These are phyloP conservation scores for Apodospora peruviana DNA, from an alignment of 495 filamentous ascomycete species.

Conservation along the genomic window DNA sequence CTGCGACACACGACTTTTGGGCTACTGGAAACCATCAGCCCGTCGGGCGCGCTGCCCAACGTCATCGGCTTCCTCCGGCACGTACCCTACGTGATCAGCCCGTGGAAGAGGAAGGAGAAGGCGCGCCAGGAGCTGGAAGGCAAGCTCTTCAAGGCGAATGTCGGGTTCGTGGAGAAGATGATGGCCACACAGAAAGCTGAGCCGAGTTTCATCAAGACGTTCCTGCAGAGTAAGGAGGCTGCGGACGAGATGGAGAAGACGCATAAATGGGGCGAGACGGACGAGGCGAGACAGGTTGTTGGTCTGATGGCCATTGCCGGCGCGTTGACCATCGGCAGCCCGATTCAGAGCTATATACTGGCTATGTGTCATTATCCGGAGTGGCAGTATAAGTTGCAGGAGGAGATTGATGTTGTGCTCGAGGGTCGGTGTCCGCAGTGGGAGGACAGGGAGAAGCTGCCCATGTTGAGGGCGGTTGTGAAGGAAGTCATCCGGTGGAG, in stretches of 20 bases:
- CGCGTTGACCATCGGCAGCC: slow-evolving; percentile 41
- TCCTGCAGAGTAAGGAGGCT: slow-evolving; percentile 26
- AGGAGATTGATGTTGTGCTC: slow-evolving; percentile 49
- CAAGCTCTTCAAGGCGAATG: slow-evolving; percentile 28
- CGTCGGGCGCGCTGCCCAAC: slow-evolving; percentile 51
- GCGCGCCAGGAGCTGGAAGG: slow-evolving; percentile 35
- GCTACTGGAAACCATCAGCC: slow-evolving; percentile 52
- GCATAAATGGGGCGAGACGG: slow-evolving; percentile 16
- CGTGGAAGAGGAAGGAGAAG: slow-evolving; percentile 49
- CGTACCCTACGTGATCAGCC: slow-evolving; percentile 36
- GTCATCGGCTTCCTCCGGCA: slow-evolving; percentile 38
- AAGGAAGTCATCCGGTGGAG: slow-evolving; percentile 59
- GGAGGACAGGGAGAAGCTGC: slow-evolving; percentile 40
- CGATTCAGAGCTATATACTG: slow-evolving; percentile 52
- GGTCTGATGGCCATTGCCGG: slow-evolving; percentile 46
- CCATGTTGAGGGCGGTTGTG: slow-evolving; percentile 50
- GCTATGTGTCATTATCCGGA: slow-evolving; percentile 57
- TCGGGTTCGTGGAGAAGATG: slow-evolving; percentile 33
- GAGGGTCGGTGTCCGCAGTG: slow-evolving; percentile 43
- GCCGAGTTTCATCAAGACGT: slow-evolving; percentile 42
- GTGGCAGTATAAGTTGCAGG: slow-evolving; percentile 47
- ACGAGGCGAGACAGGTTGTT: slow-evolving; percentile 40
- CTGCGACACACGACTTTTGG: slow-evolving; percentile 52
- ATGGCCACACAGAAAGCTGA: slow-evolving; percentile 18
- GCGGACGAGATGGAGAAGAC: slow-evolving; percentile 5